Percentiles rank a stretch among this genome's conserved stretches.
Conservation (phyloP, 1,284 basidiomycete genomes). For the Ganoderma resinaceum region DNA sequence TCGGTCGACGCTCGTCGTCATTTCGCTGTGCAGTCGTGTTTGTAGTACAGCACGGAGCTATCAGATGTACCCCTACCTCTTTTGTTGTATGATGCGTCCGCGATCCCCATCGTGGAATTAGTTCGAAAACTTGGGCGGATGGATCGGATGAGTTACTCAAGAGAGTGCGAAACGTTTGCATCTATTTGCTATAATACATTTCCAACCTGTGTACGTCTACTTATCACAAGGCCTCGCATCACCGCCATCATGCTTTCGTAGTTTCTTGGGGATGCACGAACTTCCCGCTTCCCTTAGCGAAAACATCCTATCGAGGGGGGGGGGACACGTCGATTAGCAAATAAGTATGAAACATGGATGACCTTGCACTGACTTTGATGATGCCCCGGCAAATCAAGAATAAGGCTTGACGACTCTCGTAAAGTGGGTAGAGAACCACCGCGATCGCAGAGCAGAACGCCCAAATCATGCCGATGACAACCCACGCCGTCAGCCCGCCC, state of each 20-base stretch:
- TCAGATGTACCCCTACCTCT: constrained; percentile 26
- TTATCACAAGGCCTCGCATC: background rate
- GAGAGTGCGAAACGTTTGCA: background rate
- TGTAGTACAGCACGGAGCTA: constrained; percentile 18
- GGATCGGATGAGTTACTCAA: background rate
- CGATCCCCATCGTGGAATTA: background rate
- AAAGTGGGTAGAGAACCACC: constrained; percentile 87
- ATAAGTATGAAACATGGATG: too few relatives aligned
- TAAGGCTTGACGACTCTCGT: constrained; percentile 79
- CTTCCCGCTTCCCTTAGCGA: constrained; percentile 57
- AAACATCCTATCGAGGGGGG: constrained; percentile 37
- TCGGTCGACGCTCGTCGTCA: background rate
- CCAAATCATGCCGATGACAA: constrained; percentile 84
- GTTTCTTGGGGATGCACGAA: constrained; percentile 34
- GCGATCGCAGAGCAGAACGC: constrained; percentile 77
- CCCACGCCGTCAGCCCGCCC: constrained; percentile 78
- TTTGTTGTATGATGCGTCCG: constrained; percentile 25
- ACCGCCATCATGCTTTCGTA: constrained; percentile 1
- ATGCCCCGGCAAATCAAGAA: constrained; percentile 65
- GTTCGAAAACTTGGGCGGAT: background rate
- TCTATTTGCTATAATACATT: background rate
- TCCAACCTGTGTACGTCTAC: background rate
- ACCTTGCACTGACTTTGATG: constrained; percentile 54
- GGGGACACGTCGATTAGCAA: background rate
- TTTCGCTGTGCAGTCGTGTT: background rate